phyloP scores from a whole-genome alignment of 768 basidiomycete genomes.

The Gautieria morchelliformis region DNA sequence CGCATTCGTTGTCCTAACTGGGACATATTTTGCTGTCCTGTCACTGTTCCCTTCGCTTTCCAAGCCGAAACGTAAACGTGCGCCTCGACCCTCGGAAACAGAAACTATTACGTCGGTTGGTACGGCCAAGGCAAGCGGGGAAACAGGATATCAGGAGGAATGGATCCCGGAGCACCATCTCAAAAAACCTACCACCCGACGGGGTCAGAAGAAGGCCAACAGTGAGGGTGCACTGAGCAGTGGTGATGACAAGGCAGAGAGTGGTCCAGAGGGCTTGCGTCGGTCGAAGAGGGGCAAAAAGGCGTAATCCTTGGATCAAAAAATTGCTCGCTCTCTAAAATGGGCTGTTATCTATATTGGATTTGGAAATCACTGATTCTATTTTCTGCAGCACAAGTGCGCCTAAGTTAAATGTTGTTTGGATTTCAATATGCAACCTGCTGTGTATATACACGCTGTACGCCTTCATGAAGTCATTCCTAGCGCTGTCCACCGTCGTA shows the following conservation, averaged over 20 bases:
- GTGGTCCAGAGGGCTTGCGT: slow-evolving; percentile 6
- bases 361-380: background rate
- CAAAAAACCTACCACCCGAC: slow-evolving; percentile 45
- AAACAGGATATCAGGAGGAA: slow-evolving; percentile 68
- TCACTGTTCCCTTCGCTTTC: slow-evolving; percentile 48
- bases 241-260: slow-evolving; percentile 40
- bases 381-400: too few species aligned
- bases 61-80: slow-evolving; percentile 34
- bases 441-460: too few species aligned
- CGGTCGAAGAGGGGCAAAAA: slow-evolving; percentile 8
- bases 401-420: too few species aligned
- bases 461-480: too few species aligned
- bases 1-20: slow-evolving; percentile 48
- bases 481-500: too few species aligned
- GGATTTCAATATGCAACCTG: too few species aligned
- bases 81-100: slow-evolving; percentile 27
- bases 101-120: slow-evolving; percentile 46
- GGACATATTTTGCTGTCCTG: slow-evolving; percentile 54
- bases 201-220: slow-evolving; percentile 34
- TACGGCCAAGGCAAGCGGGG: slow-evolving; percentile 50
- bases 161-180: slow-evolving; percentile 91
- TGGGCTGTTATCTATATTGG: background rate
- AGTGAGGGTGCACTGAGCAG: slow-evolving; percentile 33
- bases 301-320: background rate
- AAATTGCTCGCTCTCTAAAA: background rate